Conservation (phyloP, 2,329 filamentous ascomycete genomes). For the Tolypocladium amazonense region DNA sequence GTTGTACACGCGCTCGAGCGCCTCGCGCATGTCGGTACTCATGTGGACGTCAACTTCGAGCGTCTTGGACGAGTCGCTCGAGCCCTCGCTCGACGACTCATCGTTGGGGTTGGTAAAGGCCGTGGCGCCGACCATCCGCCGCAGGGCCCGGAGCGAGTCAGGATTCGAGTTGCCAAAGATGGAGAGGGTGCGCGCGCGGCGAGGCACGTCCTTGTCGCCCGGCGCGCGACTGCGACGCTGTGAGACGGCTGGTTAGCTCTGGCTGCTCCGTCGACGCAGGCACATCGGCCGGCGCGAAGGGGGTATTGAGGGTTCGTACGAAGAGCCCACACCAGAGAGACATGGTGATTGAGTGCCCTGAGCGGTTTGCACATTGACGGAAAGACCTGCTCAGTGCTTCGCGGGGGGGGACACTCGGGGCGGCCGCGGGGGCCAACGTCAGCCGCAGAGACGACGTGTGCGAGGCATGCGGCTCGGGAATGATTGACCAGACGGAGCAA, state of each 20-base stretch:
- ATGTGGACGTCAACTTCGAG: conserved; percentile 26
- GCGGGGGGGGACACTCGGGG: not conserved
- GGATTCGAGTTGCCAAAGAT: conserved; percentile 26
- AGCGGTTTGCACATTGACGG: not conserved
- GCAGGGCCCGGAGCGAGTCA: conserved; percentile 16
- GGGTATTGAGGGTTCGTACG: conserved; percentile 7
- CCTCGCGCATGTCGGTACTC: conserved; percentile 36
- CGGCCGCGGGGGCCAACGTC: not conserved
- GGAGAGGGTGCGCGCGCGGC: conserved; percentile 25
- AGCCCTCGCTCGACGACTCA: conserved; percentile 14
- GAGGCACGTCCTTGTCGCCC: conserved; percentile 10
- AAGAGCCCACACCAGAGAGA: conserved; percentile 12
- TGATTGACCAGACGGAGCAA: not conserved
- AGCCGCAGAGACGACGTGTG: not conserved
- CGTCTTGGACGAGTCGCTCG: conserved; percentile 1
- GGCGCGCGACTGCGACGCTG: conserved; percentile 7
- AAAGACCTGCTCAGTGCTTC: not conserved
- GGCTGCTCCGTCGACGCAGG: not conserved
- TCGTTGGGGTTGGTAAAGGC: conserved; percentile 13
- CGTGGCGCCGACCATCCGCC: conserved; percentile 21
- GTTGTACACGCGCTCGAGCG: conserved; percentile 37
- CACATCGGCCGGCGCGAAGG: not conserved
- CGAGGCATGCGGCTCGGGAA: not conserved
- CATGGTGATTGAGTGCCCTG: conserved; percentile 6
- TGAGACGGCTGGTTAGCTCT: not conserved